phyloP scores from a whole-genome alignment of 2,329 filamentous ascomycete species.

The Sarocladium brachiariae region DNA sequence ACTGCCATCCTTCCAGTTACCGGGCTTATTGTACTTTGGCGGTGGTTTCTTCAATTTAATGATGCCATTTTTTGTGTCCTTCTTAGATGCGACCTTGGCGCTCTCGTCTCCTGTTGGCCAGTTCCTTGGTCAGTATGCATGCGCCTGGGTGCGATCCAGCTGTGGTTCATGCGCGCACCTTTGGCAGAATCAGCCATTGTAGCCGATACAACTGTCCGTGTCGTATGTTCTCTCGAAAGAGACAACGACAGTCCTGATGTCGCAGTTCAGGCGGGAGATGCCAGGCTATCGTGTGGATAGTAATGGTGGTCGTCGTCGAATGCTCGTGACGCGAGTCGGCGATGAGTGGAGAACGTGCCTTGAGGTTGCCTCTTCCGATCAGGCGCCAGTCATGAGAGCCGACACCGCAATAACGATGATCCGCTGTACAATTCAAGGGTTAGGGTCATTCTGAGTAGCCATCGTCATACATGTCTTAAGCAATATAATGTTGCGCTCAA shows the following conservation, averaged over 20 bases:
- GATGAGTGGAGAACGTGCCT: slow-evolving; percentile 2
- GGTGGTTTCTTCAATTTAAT: slow-evolving; percentile 58
- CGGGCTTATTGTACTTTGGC: slow-evolving; percentile 58
- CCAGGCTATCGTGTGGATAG: background rate
- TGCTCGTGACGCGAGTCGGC: slow-evolving; percentile 2
- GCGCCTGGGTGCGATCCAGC: background rate
- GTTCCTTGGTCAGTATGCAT: slow-evolving; percentile 16
- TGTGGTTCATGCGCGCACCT: background rate
- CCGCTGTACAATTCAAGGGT: background rate
- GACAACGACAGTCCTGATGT: background rate
- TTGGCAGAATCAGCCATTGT: slow-evolving; percentile 8
- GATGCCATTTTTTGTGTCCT: slow-evolving; percentile 40
- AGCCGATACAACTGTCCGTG: background rate
- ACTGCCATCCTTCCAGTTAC: slow-evolving; percentile 65
- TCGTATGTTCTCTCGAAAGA: too few species aligned
- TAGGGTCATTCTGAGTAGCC: background rate
- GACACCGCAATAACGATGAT: background rate
- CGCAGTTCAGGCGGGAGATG: background rate
- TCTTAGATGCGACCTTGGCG: slow-evolving; percentile 57
- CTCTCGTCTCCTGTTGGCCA: slow-evolving; percentile 41
- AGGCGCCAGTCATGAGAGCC: background rate
- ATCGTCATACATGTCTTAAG: background rate
- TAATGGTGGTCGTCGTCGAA: background rate
- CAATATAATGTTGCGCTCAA: background rate
- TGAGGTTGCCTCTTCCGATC: background rate